Percentiles rank a stretch among this genome's conserved stretches.
Conservation (phyloP, 2,329 filamentous ascomycete genomes). For the Septoria linicola region DNA sequence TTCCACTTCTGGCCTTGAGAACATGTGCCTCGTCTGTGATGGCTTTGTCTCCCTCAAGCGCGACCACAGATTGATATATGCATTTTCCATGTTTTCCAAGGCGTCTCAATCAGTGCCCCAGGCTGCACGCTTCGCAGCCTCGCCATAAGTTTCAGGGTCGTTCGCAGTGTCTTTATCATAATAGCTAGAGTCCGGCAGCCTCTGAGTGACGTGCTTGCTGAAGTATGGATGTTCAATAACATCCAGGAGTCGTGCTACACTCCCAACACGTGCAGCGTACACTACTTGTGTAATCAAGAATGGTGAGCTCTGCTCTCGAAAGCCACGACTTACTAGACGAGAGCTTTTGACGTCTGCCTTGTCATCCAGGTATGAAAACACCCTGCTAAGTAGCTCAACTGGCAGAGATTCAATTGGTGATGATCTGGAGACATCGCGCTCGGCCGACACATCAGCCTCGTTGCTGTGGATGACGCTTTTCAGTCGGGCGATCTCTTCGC, state of each 20-base stretch:
- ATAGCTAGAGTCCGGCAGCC: constrained; percentile 22
- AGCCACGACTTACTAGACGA: constrained; percentile 14
- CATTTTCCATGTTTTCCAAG: not conserved
- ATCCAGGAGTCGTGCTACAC: constrained; percentile 10
- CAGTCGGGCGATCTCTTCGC: too few species aligned
- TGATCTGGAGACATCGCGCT: too few species aligned
- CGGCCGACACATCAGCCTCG: too few species aligned
- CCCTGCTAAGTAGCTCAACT: constrained; percentile 9
- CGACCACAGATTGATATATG: not conserved
- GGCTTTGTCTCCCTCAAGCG: not conserved
- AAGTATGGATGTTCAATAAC: constrained; percentile 22
- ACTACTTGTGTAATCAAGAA: constrained; percentile 19
- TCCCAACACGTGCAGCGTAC: constrained; percentile 13
- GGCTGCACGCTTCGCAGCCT: not conserved
- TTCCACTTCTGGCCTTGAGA: too few species aligned
- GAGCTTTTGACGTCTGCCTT: constrained; percentile 7
- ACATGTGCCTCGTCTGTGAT: not conserved
- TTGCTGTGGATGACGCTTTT: not conserved
- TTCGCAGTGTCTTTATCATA: constrained; percentile 1
- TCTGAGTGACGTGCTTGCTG: constrained; percentile 13
- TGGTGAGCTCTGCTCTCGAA: constrained; percentile 22
- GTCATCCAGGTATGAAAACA: constrained; percentile 16
- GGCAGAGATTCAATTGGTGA: not conserved
- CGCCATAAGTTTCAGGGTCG: not conserved
- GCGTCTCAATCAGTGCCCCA: not conserved